A percentile compares a stretch with the other conserved stretches of the same genome.
Conservation (phyloP, 805 yeast genomes). For the Ogataea henricii region DNA sequence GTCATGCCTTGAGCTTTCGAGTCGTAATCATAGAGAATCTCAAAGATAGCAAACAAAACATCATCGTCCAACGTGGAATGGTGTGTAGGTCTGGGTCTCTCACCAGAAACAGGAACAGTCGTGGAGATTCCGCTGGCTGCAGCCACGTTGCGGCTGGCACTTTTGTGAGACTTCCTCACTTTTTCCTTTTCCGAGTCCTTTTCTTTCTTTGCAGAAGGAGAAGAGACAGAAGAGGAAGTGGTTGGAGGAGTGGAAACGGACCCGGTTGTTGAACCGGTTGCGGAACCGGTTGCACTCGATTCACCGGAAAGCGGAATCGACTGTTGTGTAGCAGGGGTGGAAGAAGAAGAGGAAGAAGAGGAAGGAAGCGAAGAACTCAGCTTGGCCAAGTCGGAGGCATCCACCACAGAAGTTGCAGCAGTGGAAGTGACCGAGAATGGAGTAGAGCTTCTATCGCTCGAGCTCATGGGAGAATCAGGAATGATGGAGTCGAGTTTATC, state of each 20-base stretch:
- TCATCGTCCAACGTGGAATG: constrained; percentile 71
- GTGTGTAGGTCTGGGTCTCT: constrained; percentile 69
- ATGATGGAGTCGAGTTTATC: constrained; percentile 18
- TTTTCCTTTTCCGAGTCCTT: constrained; percentile 25
- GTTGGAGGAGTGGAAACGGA: constrained; percentile 11
- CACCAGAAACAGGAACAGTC: constrained; percentile 79
- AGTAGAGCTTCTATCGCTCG: constrained; percentile 39
- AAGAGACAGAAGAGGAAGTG: constrained; percentile 19
- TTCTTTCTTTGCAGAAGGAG: constrained; percentile 21
- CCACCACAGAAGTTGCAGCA: constrained; percentile 32
- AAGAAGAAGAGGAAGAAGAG: constrained; percentile 11
- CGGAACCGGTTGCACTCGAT: too few relatives aligned
- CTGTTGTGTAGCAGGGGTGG: constrained; percentile 10
- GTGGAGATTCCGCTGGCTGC: constrained; percentile 76
- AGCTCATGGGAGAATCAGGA: constrained; percentile 35
- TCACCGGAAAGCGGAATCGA: neutral
- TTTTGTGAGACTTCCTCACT: constrained; percentile 32
- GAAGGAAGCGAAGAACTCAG: constrained; percentile 14
- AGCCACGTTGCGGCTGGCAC: constrained; percentile 43
- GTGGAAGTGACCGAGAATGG: constrained; percentile 44
- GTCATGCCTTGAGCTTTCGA: constrained; percentile 78
- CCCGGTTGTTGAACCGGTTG: neutral
- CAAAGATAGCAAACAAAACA: constrained; percentile 73
- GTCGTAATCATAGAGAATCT: constrained; percentile 69
- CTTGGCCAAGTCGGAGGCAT: constrained; percentile 22